Evolutionary conservation across 805 yeast genomes (phyloP), one percentile per base, ranked within the genome.

Genomic region (Candida caryicola): DNA sequence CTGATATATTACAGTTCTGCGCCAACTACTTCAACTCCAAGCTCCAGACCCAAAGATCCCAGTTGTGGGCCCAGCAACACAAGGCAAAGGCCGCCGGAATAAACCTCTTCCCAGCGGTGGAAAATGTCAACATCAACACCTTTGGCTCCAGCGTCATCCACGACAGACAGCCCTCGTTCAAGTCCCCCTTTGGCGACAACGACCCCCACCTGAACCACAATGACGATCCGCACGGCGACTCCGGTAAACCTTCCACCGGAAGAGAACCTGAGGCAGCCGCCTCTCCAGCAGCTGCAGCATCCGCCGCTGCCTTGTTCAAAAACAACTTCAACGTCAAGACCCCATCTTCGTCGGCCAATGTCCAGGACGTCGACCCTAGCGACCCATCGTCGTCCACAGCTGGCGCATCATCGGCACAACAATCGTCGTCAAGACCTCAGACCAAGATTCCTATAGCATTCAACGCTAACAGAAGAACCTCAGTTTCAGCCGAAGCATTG

Each of bases 401-500:
- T 8, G 29, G 29, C 10, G 14, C 60, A 5, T 54, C 54, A 5
- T 19, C 53, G 5, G 59, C 55, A 2, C 47, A 51, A 37, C 55
- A 56, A 2, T 47, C 59, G 4, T 36, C 46, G n/a, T 36, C 56
- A 3, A 55, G 57, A 36, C 44, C 49, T 34, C 39, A 52, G 28
- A 13, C 49, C 39, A 61, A 68, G 44, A 64, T 79, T 40, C 87
- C 85, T 28, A 60, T 71, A 40, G 72, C 77, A 36, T 83, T 82
- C 62, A 85, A 82, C 59, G 88, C 86, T 37, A 77, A 81, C 58
- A 79, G 96, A 69, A 80, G 97, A 67, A 85, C 89, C 3, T 83
- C 95, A 15, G 96, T 89, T 10, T 79, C 89, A 39, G 96, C 96
- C 4, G 97, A 89, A 63, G 83, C 93, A 2, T 60, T 85, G 52